Conservation (phyloP, 306 rosid genomes). For the Bauhinia variegata region DNA sequence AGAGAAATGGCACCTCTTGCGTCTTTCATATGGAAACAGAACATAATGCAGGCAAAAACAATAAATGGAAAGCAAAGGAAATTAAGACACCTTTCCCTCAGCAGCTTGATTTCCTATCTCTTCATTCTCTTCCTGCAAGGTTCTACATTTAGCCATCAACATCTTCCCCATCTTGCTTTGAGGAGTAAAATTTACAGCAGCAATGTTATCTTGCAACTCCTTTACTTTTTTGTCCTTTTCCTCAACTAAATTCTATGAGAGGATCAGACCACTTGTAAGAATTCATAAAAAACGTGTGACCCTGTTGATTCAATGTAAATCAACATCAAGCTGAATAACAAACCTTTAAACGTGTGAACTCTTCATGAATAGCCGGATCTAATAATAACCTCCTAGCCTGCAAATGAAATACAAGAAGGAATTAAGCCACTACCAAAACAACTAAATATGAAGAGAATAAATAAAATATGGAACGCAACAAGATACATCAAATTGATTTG, state of each 20-base stretch:
- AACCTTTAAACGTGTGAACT: constrained; percentile 93
- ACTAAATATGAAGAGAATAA: not conserved
- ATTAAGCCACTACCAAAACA: not conserved
- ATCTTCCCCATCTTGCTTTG: constrained; percentile 94
- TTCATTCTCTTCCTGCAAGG: constrained; percentile 96
- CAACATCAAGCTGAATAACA: too few relatives aligned
- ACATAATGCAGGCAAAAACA: not conserved
- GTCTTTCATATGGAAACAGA: constrained; percentile 12
- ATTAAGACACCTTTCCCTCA: constrained; percentile 78
- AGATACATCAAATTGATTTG: constrained; percentile 10
- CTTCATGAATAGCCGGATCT: constrained; percentile 96
- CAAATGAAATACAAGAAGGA: constrained; percentile 29
- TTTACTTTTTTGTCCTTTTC: constrained; percentile 87
- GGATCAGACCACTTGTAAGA: constrained; percentile 53
- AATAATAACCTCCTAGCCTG: constrained; percentile 88
- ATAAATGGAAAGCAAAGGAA: constrained; percentile 33
- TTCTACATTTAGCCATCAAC: constrained; percentile 95
- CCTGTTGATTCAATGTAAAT: constrained; percentile 91
- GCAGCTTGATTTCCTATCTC: constrained; percentile 98
- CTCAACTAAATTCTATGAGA: constrained; percentile 78
- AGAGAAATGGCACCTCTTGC: too few relatives aligned
- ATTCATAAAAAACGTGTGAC: constrained; percentile 51
- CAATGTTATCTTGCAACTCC: constrained; percentile 85
- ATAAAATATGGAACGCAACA: constrained; percentile 15
- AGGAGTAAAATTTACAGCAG: constrained; percentile 87